Evolutionary conservation across 1,284 basidiomycete species (phyloP), one percentile per base, ranked within the genome.

Genomic region (Mycena sp.): DNA sequence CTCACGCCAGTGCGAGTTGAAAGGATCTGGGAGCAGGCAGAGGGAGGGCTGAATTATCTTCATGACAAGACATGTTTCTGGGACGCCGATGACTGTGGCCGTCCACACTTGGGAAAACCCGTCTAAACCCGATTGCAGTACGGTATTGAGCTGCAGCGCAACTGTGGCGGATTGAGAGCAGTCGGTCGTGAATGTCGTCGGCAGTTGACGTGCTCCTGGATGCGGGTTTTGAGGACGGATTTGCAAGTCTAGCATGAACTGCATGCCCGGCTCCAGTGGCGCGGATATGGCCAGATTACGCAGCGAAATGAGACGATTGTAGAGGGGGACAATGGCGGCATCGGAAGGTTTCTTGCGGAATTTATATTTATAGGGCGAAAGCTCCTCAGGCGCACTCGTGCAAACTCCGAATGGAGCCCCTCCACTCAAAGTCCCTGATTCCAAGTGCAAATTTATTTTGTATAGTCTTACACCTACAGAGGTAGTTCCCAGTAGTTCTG

Each of bases 101-200:
- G 48, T 52, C 58, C 58, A 59, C 58, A 59, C 58, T 28, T 59
- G 48, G 29, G 58, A 59, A 50, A 51, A 52, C 29, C 11, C 16
- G 17, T 52, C 49, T 9, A 14, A n/a, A 32, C 49, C 58, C 49
- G 40, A 37, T 17, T 58, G 56, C 37, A 58, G 48, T 38, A 17
- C 43, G 17, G 21, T 29, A 48, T 41, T 12, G 38, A 50, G 46
- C 37, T 43, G 56, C 37, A 58, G 38, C 12, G 56, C n/a, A 10
- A 58, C 38, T 23, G 38, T 41, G 28, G 56, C 17, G 55, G 25
- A 40, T 7, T 35, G 7, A 14, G 32, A 35, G 32, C 32, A 14
- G 10, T 54, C 52, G 40, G 52, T 35, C 23, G 29, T 44, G 17
- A 43, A 25, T 21, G 45, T 40, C 5, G 2, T 38, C n/a, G 45